Evolutionary conservation across 176 grass and related monocot genomes (phyloP), one percentile per base, ranked within the genome.

Genomic region (Triticum monococcum): DNA sequence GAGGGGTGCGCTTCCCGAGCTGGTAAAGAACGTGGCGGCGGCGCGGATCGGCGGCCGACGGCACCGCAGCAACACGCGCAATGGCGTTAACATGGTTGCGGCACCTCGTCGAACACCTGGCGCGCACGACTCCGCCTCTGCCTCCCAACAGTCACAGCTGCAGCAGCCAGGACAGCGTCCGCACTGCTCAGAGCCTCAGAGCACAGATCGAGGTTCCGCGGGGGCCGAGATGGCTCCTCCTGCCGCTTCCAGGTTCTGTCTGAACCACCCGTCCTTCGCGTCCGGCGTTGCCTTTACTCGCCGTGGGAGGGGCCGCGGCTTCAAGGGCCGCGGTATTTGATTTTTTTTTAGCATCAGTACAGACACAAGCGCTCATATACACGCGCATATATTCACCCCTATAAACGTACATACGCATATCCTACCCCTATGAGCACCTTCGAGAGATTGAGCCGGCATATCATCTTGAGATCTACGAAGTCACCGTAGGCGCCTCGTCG

Each of bases 21-120:
- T 87, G 69, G 87, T 89, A 78, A 92, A 89, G 38, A 92, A 89
- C 41, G 80, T 60, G 3, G 41, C 48, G 18, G 68, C 25, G 37
- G 74, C 3, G 35, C 16, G 43, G 75, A 40, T 57, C 48, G 69
- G 75, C n/a, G 63, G 68, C 69, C 91, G 84, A 22, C 78, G 72
- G 23, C 45, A 37, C 65, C 64, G 79, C 68, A 89, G 84, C 87
- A 87, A 63, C 37, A 40, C 28, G 70, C 83, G 84, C 38, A 83
- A 59, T 23, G 56, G 76, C 81, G 68, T 64, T 79, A 84, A 43
- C 57, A 75, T 75, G 36, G 20, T 13, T 62, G 71, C 30, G 23
- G 64, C 83, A 52, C 36, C 33, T 54, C 41, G 83, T 35, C 83
- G 41, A 85, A 65, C 72, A 54, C 59, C 40, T 37, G 20, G 60